phyloP scores from a whole-genome alignment of 2,329 filamentous ascomycete species.

The Dryadomyces quercivorus region DNA sequence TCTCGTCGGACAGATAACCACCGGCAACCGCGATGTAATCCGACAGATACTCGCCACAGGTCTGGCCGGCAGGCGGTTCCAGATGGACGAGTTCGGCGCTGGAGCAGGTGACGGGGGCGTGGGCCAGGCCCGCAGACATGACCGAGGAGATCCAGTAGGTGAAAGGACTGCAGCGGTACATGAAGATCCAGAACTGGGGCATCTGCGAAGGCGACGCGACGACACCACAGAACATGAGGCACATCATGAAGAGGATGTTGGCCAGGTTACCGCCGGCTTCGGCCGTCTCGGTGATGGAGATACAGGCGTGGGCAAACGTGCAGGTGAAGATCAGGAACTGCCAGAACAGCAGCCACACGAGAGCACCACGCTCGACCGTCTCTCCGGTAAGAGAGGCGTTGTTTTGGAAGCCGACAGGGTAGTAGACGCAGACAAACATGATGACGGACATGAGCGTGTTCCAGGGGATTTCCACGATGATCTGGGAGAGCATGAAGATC shows the following conservation, averaged over 20 bases:
- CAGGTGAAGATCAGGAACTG: conserved; percentile 60
- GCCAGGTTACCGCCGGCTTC: conserved; percentile 55
- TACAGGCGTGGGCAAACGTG: conserved; percentile 61
- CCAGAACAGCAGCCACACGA: conserved; percentile 72
- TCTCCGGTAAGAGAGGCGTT: conserved; percentile 52
- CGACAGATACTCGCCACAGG: conserved; percentile 46
- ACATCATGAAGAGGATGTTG: conserved; percentile 46
- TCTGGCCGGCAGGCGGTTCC: conserved; percentile 40
- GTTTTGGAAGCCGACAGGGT: conserved; percentile 62
- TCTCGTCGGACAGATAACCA: conserved; percentile 39
- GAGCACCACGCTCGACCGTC: conserved; percentile 54
- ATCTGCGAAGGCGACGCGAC: conserved; percentile 44
- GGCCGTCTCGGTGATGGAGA: conserved; percentile 55
- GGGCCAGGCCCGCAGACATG: conserved; percentile 55
- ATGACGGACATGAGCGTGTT: conserved; percentile 60
- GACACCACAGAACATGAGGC: conserved; percentile 47
- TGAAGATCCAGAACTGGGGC: conserved; percentile 67
- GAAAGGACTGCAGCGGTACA: conserved; percentile 72
- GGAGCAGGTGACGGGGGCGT: conserved; percentile 52
- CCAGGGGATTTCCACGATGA: conserved; percentile 76
- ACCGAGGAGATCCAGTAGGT: conserved; percentile 71
- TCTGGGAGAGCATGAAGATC: conserved; percentile 69
- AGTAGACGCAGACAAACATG: conserved; percentile 63
- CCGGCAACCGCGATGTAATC: conserved; percentile 33
- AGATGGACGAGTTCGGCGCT: conserved; percentile 58